Evolutionary conservation across 768 basidiomycete species (phyloP), one percentile per base, ranked within the genome.

Genomic region (Pleurotus giganteus): DNA sequence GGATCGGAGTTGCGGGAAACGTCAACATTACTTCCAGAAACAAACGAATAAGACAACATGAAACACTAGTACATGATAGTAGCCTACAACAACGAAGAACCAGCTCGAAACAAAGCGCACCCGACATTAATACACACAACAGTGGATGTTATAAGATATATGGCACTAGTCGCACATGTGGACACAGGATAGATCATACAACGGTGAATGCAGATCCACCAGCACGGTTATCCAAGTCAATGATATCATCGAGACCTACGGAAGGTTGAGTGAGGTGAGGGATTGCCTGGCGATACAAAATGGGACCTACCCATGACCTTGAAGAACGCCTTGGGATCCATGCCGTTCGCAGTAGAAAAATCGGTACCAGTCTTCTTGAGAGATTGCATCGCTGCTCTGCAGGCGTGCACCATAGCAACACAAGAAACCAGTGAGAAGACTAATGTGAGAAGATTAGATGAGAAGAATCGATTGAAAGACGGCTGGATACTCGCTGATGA

Each of bases 241-340:
- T 39, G n/a, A 46, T 24, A 17, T 58, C 53, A n/a, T 50, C 41
- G 26, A 58, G 45, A 9, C 57, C 57, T 58, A 17, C 8, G 4
- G 31, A 26, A 12, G 29, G n/a, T 13, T 34, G 3, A 41, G 39
- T 17, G n/a, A 5, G 39, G 7, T 17, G 5, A 1, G 12, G 39
- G 19, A 7, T 7, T 41, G 17, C 27, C 12, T 11, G 4, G 8
- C 7, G 15, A 21, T 6, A 13, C 7, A 4, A 50, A 56, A 1
- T 29, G 11, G 9, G 26, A 61, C 63, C 55, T 56, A 70, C 77
- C 78, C 75, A 80, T 76, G 34, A 80, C 71, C 56, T 79, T 70
- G 63, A 81, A 80, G 66, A 80, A 79, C 41, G 72, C 66, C 56
- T 74, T 79, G 23, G 80, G 80, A 55, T 77, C 75, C 78, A 81